These are phyloP conservation scores for Stylosanthes scabra DNA, from an alignment of 331 rosid genomes.

Conservation along the genomic window DNA sequence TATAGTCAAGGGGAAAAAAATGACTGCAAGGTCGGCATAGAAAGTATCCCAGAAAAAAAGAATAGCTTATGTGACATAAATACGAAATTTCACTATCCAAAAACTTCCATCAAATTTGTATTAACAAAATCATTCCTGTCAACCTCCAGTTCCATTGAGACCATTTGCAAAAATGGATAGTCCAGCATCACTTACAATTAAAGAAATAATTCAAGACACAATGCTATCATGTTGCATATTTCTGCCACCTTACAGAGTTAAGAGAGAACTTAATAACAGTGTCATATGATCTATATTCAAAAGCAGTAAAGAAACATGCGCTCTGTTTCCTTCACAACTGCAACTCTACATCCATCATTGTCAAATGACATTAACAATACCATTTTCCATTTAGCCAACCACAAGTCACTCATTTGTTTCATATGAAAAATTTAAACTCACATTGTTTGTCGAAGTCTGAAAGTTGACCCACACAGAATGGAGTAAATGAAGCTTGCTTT, in stretches of 20 bases:
- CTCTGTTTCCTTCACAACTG: constrained; percentile 25
- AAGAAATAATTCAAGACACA: constrained; percentile 22
- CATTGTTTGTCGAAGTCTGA: constrained; percentile 93
- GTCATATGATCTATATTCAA: constrained; percentile 26
- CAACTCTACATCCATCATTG: constrained; percentile 13
- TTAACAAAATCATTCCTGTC: constrained; percentile 22
- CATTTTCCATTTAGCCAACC: constrained; percentile 29
- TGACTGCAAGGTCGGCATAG: neutral
- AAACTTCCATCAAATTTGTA: constrained; percentile 18
- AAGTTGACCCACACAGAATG: constrained; percentile 98
- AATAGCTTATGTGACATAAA: constrained; percentile 8
- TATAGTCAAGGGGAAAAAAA: neutral
- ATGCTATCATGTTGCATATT: neutral
- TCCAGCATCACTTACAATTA: constrained; percentile 27
- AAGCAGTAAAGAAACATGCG: constrained; percentile 26
- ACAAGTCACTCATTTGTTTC: constrained; percentile 11
- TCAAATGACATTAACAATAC: constrained; percentile 16
- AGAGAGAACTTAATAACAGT: neutral
- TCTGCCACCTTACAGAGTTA: constrained; percentile 9
- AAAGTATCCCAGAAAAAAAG: constrained; percentile 22
- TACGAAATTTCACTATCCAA: constrained; percentile 27
- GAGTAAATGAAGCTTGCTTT: constrained; percentile 67
- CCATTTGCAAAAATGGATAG: constrained; percentile 21
- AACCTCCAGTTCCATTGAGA: constrained; percentile 13
- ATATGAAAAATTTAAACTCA: constrained; percentile 50